Evolutionary conservation across 306 rosid genomes (phyloP).

Genomic region (Prinsepia uniflora): DNA sequence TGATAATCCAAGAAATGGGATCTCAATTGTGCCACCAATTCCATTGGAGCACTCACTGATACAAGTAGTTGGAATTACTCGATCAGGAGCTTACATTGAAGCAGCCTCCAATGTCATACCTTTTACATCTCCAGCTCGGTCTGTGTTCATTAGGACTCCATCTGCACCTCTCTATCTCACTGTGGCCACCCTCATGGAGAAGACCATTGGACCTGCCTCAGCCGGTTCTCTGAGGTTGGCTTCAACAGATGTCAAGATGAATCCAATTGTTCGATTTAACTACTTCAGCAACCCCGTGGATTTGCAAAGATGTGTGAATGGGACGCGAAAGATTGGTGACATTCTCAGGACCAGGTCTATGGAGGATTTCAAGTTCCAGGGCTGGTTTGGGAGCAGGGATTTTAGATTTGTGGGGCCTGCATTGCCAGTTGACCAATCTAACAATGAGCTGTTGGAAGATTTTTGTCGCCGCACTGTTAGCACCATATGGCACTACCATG

Average conservation of each 20-base stretch:
- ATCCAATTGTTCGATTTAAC: slow-evolving; percentile 74
- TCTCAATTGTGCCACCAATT: slow-evolving; percentile 62
- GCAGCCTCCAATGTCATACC: slow-evolving; percentile 78
- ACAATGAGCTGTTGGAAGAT: slow-evolving; percentile 50
- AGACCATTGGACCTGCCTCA: slow-evolving; percentile 63
- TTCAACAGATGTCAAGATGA: slow-evolving; percentile 50
- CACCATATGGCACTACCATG: slow-evolving; percentile 96
- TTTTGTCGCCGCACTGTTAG: slow-evolving; percentile 74
- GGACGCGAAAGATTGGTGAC: slow-evolving; percentile 57
- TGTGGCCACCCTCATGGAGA: slow-evolving; percentile 71
- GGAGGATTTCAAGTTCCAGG: slow-evolving; percentile 58
- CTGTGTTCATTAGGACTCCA: slow-evolving; percentile 44
- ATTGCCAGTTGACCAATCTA: slow-evolving; percentile 43
- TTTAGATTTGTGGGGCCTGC: slow-evolving; percentile 76
- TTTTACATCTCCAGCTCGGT: slow-evolving; percentile 42
- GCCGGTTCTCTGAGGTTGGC: slow-evolving; percentile 57
- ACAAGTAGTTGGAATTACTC: slow-evolving; percentile 80
- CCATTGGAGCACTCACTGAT: slow-evolving; percentile 78
- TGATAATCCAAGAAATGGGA: slow-evolving; percentile 83
- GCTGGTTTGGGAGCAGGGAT: slow-evolving; percentile 48
- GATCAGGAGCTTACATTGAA: slow-evolving; percentile 71
- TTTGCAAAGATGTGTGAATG: slow-evolving; percentile 68
- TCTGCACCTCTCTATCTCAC: slow-evolving; percentile 56
- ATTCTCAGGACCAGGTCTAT: slow-evolving; percentile 52
- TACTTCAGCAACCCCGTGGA: slow-evolving; percentile 62